A percentile compares a stretch with the other conserved stretches of the same genome.
These are phyloP conservation scores for Onygena corvina DNA, from an alignment of 2,329 filamentous ascomycete species.

Conservation along the genomic window DNA sequence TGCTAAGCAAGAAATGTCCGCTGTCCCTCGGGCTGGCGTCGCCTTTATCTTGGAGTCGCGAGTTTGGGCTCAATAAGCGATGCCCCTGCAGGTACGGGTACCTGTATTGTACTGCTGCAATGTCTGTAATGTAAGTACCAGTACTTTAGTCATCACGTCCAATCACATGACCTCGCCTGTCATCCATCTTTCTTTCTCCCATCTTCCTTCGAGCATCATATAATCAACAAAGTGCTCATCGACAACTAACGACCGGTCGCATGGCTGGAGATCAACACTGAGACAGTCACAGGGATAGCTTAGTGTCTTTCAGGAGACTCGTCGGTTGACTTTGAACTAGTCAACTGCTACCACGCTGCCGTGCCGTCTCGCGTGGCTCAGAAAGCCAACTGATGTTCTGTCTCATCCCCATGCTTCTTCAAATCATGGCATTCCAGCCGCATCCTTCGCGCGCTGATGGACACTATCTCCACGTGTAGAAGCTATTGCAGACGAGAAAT, in stretches of 20 bases:
- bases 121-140: not conserved
- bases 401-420: not conserved
- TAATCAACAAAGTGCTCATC: too few species aligned
- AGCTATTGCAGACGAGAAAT: slow-evolving; percentile 1
- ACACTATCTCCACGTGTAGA: not conserved
- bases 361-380: not conserved
- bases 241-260: too few species aligned
- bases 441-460: not conserved
- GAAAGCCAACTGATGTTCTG: too few species aligned
- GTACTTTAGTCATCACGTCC: not conserved
- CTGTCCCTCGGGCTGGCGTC: not conserved
- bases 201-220: not conserved
- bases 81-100: not conserved
- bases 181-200: not conserved
- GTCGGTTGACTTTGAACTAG: too few species aligned
- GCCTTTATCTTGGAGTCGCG: not conserved
- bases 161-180: not conserved
- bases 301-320: too few species aligned
- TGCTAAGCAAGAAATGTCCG: slow-evolving; percentile 5
- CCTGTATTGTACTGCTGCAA: not conserved
- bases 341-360: too few species aligned
- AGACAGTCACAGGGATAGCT: too few species aligned
- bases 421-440: not conserved
- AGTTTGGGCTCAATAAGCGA: not conserved
- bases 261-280: too few species aligned